These are phyloP conservation scores for Wickerhamiella azyma DNA, from an alignment of 805 yeast genomes.

Conservation along the genomic window DNA sequence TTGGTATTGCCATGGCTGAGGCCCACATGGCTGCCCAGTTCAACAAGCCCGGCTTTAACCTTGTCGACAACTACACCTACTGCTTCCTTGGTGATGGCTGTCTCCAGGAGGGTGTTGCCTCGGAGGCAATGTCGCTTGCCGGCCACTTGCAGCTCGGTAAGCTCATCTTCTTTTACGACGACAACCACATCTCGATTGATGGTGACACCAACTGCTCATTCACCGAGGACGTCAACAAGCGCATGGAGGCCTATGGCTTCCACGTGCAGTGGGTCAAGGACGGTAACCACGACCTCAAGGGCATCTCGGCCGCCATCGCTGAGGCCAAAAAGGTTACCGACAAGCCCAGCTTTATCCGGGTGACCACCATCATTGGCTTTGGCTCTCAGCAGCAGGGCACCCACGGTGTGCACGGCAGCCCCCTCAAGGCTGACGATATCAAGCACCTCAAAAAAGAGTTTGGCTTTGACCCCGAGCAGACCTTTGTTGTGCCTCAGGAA, in stretches of 20 bases:
- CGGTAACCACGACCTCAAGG: slow-evolving; percentile 68
- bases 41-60: slow-evolving; percentile 69
- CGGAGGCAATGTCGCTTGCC: slow-evolving; percentile 88
- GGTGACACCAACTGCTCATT: slow-evolving; percentile 82
- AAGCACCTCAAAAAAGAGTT: slow-evolving; percentile 67
- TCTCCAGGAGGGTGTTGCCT: slow-evolving; percentile 93
- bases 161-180: slow-evolving; percentile 91
- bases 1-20: slow-evolving; percentile 93
- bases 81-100: slow-evolving; percentile 92
- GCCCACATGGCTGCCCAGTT: slow-evolving; percentile 81
- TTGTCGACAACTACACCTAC: slow-evolving; percentile 68
- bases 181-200: slow-evolving; percentile 91
- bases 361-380: slow-evolving; percentile 85
- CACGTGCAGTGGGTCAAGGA: slow-evolving; percentile 61
- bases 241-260: slow-evolving; percentile 94
- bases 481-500: slow-evolving; percentile 68
- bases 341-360: slow-evolving; percentile 83
- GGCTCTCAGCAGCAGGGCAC: slow-evolving; percentile 81
- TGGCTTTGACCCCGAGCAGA: slow-evolving; percentile 79
- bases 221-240: slow-evolving; percentile 77
- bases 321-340: slow-evolving; percentile 62
- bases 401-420: slow-evolving; percentile 90
- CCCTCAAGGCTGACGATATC: slow-evolving; percentile 86
- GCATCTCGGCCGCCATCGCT: slow-evolving; percentile 59
- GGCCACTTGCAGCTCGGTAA: slow-evolving; percentile 91